Conservation (phyloP, 73 alveolate genomes). For the Tetrahymena elliotti region DNA sequence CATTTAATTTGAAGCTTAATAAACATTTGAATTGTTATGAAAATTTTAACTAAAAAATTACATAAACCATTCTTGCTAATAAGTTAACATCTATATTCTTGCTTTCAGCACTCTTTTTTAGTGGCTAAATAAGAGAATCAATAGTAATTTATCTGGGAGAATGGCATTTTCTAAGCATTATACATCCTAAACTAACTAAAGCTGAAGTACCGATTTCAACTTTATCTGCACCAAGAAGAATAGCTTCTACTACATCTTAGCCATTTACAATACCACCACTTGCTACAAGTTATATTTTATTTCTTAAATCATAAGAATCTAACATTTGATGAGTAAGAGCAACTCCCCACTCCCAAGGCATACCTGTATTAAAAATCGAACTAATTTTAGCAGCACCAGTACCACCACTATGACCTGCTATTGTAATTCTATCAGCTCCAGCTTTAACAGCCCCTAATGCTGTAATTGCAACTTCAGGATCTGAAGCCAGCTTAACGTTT, state of each 20-base stretch:
- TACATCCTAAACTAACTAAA: neutral
- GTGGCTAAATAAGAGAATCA: neutral
- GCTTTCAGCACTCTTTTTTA: neutral
- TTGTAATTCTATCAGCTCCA: neutral
- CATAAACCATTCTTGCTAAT: neutral
- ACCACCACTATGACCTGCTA: neutral
- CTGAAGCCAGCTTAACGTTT: neutral
- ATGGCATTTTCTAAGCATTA: neutral
- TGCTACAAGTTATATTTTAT: neutral
- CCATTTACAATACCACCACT: neutral
- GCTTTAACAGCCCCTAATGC: neutral
- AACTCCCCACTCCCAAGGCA: constrained; percentile 1
- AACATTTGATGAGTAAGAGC: neutral
- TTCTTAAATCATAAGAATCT: neutral
- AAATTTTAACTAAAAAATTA: neutral
- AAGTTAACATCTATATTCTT: neutral
- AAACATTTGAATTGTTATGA: neutral
- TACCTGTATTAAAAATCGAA: neutral
- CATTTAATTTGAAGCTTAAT: too few relatives aligned
- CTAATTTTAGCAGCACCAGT: neutral
- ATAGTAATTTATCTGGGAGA: neutral
- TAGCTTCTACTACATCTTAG: neutral
- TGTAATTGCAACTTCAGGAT: neutral
- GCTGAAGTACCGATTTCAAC: neutral
- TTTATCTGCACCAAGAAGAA: neutral